Evolutionary conservation across 2,329 filamentous ascomycete species (phyloP).

Genomic region (Mycosphaerelloides madeirae): DNA sequence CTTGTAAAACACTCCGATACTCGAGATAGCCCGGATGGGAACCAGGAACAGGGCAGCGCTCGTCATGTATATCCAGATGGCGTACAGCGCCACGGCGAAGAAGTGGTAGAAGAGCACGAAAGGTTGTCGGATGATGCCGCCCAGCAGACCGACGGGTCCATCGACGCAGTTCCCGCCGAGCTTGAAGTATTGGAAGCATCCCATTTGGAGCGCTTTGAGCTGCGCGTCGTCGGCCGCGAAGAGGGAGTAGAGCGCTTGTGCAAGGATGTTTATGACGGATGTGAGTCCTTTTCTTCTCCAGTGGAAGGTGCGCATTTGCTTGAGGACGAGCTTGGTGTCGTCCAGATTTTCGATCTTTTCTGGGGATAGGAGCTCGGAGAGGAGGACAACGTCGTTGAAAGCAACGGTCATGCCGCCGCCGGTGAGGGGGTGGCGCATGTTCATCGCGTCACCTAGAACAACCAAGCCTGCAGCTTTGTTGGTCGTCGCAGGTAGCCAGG

Average conservation of each 20-base stretch:
- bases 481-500: constrained; percentile 77
- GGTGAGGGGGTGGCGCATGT: constrained; percentile 98
- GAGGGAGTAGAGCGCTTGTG: constrained; percentile 83
- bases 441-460: constrained; percentile 88
- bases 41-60: constrained; percentile 40
- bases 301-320: constrained; percentile 72
- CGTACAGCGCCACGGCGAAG: constrained; percentile 84
- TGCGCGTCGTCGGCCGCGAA: constrained; percentile 80
- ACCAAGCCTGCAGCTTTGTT: constrained; percentile 68
- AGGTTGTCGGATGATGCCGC: constrained; percentile 73
- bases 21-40: constrained; percentile 36
- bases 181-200: constrained; percentile 92
- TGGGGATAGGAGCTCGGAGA: constrained; percentile 70
- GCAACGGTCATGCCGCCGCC: constrained; percentile 98
- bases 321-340: constrained; percentile 61
- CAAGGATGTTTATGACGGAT: constrained; percentile 94
- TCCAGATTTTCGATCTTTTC: constrained; percentile 62
- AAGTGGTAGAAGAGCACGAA: constrained; percentile 83
- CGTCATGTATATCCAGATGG: constrained; percentile 66
- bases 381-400: constrained; percentile 81
- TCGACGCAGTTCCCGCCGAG: constrained; percentile 65
- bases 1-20: constrained; percentile 51
- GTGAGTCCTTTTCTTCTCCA: constrained; percentile 79
- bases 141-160: constrained; percentile 76
- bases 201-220: constrained; percentile 74